Base-by-base conservation (phyloP, 441 rosid genomes). In the Sinapis alba region DNA sequence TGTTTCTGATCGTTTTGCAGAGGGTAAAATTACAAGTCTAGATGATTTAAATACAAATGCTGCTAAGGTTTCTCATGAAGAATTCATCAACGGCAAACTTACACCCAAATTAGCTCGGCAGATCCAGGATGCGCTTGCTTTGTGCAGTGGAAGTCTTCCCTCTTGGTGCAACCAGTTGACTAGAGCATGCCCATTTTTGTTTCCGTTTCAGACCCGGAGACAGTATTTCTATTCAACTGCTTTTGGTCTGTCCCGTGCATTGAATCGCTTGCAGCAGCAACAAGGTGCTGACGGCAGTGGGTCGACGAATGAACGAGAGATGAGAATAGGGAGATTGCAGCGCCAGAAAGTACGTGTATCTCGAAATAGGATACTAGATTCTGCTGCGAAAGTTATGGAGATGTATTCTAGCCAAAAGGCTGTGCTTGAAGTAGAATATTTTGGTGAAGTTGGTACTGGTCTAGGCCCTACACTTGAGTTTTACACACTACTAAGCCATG, bases 361-460 rank as follows among this genome's bases (percentile, higher is more conserved):
- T 23, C 87, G 99, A 32, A 97, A 86, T 77, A 97, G 98, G 65
- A 94, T 97, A 72, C 79, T 97, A 81, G 99, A 97, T 89, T 97
- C 99, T 83, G 99, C 99, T 74, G 94, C 89, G 2, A 97, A 94
- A 81, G 99, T 97, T 54, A 97, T 97, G 99, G 99, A 97, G 87
- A 94, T 97, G 99, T 97, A 93, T 84, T 97, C 97, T 78, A 90
- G 97, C 85, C 99, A 97, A 76, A 93, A 95, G 79, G 98, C 98
- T 75, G 93, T 97, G 72, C 98, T 97, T 75, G 99, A 97, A 83
- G 99, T 97, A 12, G 99, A 97, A 81, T 97, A 97, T 84, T 94
- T 97, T 89, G 99, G 99, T 70, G 99, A 97, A 88, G 99, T 97
- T 75, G 99, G 99, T 62, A 97, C 99, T 51, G 99, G 99, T 41